Evolutionary conservation across 768 basidiomycete species (phyloP).

Genomic region (Boletus huronensis): DNA sequence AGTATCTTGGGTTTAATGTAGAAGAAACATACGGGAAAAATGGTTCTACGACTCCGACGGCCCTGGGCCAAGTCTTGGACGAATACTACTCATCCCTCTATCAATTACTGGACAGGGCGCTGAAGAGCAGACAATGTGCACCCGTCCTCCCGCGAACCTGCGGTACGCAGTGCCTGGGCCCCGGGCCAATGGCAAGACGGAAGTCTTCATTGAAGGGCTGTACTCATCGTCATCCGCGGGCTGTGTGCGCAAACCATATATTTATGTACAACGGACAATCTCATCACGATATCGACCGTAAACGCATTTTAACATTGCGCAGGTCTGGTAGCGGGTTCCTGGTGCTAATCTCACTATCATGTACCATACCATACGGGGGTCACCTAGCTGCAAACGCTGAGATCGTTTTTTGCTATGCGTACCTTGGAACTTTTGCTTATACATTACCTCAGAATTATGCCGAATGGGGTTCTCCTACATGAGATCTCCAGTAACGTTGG

Average conservation of each 20-base stretch:
- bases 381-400: not conserved
- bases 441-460: not conserved
- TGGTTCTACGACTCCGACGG: not conserved
- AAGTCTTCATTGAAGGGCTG: not conserved
- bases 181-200: not conserved
- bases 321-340: not conserved
- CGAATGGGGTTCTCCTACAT: not conserved
- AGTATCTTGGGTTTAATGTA: not conserved
- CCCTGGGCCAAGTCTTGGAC: not conserved
- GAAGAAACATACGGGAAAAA: not conserved
- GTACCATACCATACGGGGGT: not conserved
- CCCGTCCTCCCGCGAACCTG: conserved; percentile 19
- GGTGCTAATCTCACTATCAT: not conserved
- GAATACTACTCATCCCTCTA: not conserved
- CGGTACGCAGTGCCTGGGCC: not conserved
- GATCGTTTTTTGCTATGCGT: not conserved
- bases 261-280: not conserved
- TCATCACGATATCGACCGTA: not conserved
- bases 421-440: not conserved
- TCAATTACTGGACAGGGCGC: not conserved
- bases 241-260: not conserved
- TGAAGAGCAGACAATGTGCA: too few relatives aligned
- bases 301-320: not conserved
- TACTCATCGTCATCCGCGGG: not conserved
- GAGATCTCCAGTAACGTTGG: not conserved